phyloP scores from a whole-genome alignment of 1,284 basidiomycete species.

The Ganoderma sinense region DNA sequence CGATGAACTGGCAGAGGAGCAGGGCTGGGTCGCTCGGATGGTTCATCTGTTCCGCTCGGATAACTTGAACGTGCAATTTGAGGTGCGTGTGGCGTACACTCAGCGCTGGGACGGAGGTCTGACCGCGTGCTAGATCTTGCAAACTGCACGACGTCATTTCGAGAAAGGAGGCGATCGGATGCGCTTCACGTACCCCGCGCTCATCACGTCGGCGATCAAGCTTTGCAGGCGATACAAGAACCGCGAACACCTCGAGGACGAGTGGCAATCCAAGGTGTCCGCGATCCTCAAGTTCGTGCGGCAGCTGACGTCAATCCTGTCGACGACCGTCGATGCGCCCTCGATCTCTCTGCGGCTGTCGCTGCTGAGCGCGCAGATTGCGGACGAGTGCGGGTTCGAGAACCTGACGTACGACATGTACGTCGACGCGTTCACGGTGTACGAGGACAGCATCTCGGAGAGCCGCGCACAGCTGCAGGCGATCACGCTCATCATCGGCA shows the following conservation, averaged over 20 bases:
- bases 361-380: constrained; percentile 92
- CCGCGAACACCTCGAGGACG: constrained; percentile 74
- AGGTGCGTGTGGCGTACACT: constrained; percentile 58
- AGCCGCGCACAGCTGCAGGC: constrained; percentile 92
- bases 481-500: constrained; percentile 91
- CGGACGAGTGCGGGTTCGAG: constrained; percentile 92
- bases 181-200: constrained; percentile 92
- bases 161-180: constrained; percentile 93
- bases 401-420: constrained; percentile 96
- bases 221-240: constrained; percentile 89
- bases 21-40: constrained; percentile 97
- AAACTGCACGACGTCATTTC: constrained; percentile 88
- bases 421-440: constrained; percentile 94
- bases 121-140: constrained; percentile 67
- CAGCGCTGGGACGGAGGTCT: not conserved
- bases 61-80: constrained; percentile 85
- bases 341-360: constrained; percentile 90
- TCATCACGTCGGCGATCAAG: constrained; percentile 91
- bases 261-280: constrained; percentile 85
- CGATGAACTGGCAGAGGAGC: constrained; percentile 94
- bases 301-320: constrained; percentile 89
- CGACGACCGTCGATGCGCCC: constrained; percentile 91
- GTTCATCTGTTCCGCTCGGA: constrained; percentile 92
- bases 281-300: constrained; percentile 92
- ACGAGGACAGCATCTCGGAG: constrained; percentile 95